Percentiles rank a stretch among this genome's conserved stretches.
Conservation (phyloP, 2,329 filamentous ascomycete species). For the Aspergillus ochraceus region DNA sequence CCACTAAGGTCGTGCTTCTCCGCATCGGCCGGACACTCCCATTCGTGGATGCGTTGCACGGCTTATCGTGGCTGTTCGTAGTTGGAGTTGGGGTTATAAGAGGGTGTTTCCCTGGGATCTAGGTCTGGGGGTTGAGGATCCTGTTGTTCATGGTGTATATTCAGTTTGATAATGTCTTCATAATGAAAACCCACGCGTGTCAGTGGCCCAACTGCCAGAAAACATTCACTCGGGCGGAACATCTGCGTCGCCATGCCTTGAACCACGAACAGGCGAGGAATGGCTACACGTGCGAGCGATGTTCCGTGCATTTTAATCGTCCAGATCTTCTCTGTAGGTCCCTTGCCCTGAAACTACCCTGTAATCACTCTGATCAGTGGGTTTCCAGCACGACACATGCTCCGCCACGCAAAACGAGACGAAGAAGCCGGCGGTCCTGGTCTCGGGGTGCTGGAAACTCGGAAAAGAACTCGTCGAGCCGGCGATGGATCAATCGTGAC, state of each 20-base stretch:
- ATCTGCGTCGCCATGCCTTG: constrained; percentile 58
- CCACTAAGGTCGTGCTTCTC: neutral
- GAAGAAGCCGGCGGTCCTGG: constrained; percentile 52
- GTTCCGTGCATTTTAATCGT: constrained; percentile 61
- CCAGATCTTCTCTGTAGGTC: constrained; percentile 58
- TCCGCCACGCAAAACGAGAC: constrained; percentile 53
- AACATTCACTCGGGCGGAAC: constrained; percentile 58
- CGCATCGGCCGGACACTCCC: neutral
- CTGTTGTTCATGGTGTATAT: too few species aligned
- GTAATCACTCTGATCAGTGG: constrained; percentile 10
- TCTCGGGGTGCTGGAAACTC: constrained; percentile 49
- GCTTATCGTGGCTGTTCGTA: neutral
- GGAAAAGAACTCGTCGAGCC: constrained; percentile 52
- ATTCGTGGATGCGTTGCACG: constrained; percentile 1
- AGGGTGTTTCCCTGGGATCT: too few species aligned
- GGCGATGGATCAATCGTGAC: constrained; percentile 50
- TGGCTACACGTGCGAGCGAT: constrained; percentile 55
- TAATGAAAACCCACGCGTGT: constrained; percentile 34
- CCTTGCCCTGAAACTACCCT: neutral
- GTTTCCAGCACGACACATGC: constrained; percentile 57
- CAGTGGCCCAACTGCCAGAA: constrained; percentile 51
- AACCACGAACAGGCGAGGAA: constrained; percentile 57
- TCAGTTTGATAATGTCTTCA: neutral
- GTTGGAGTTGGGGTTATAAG: too few species aligned
- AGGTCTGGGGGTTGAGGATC: too few species aligned